Conservation (phyloP, 1,139 yeast species). For the Geotrichum europaeum region DNA sequence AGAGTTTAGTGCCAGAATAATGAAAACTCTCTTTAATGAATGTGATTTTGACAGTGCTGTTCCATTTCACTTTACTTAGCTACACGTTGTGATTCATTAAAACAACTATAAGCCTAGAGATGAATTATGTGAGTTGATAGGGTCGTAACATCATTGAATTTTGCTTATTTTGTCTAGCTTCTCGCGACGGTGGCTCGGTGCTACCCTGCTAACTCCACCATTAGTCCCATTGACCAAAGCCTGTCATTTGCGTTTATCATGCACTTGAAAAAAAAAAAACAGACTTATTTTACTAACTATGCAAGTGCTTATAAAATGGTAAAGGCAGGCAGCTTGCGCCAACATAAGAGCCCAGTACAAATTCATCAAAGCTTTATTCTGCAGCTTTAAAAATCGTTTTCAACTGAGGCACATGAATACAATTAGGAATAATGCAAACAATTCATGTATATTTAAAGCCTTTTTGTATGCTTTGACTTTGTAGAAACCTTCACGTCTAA, state of each 20-base stretch:
- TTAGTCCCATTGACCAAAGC: not conserved
- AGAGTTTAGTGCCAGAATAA: no score
- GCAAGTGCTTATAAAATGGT: not conserved
- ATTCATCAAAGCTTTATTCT: not conserved
- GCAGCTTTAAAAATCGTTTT: not conserved
- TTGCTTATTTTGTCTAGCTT: not conserved
- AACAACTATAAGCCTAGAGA: not conserved
- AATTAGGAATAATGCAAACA: not conserved
- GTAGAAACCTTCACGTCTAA: no score
- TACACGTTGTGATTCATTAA: no score
- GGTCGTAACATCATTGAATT: not conserved
- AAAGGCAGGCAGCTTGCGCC: not conserved
- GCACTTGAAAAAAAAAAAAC: not conserved
- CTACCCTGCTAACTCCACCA: not conserved
- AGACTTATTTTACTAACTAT: not conserved
- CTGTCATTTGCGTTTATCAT: not conserved
- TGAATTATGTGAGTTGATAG: no score
- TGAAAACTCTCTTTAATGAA: no score
- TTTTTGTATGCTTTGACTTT: not conserved
- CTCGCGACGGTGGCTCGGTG: not conserved
- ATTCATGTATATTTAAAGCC: no score
- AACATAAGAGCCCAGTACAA: not conserved
- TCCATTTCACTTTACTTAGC: no score
- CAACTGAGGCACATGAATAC: not conserved
- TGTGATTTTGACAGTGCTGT: no score